Evolutionary conservation across 257 asterid species (phyloP), one percentile per base, ranked within the genome.

Genomic region (Orobanche coerulescens): DNA sequence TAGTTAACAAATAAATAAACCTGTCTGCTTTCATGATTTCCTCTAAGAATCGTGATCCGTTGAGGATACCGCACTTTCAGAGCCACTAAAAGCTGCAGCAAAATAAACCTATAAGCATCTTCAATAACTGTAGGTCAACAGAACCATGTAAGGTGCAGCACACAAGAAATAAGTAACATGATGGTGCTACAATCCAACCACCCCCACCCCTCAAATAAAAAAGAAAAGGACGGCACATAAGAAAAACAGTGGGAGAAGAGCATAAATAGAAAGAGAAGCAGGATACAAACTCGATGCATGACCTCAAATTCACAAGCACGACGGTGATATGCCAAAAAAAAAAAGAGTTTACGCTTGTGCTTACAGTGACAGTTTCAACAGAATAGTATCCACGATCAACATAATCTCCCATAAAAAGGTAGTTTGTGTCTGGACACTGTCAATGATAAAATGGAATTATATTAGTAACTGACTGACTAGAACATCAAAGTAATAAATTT

Each of bases 331-430:
- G 47, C 18, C 25, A 33, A 49, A 66, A 22, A 34, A 62, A 47
- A 33, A 66, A 22, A 34, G 58, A 47, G 28, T 30, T 65, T 47
- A 54, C n/a, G 78, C 71, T 33, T 40, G 62, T 78, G 75, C 97
- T 84, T 78, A 89, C 96, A 11, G 96, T 84, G 64, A 89, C 96
- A 59, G 95, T 89, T 84, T 89, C 96, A 54, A 89, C 96, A 0
- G 97, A 89, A 71, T 89, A 89, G 68, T 89, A 89, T 57, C 97
- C 97, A 73, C 95, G 95, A 70, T 90, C 97, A 46, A 90, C 97
- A 50, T 90, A 90, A 76, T 90, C 95, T 61, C 97, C 94, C 97
- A 90, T 86, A 61, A 86, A 86, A 40, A 90, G 90, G 78, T 90
- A 86, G 78, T 90, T 86, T 63, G 97, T 89, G 85, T 89, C 97